A percentile compares a stretch with the other conserved stretches of the same genome.
These are phyloP conservation scores for Mycena maculata DNA, from an alignment of 768 basidiomycete genomes.

Conservation along the genomic window DNA sequence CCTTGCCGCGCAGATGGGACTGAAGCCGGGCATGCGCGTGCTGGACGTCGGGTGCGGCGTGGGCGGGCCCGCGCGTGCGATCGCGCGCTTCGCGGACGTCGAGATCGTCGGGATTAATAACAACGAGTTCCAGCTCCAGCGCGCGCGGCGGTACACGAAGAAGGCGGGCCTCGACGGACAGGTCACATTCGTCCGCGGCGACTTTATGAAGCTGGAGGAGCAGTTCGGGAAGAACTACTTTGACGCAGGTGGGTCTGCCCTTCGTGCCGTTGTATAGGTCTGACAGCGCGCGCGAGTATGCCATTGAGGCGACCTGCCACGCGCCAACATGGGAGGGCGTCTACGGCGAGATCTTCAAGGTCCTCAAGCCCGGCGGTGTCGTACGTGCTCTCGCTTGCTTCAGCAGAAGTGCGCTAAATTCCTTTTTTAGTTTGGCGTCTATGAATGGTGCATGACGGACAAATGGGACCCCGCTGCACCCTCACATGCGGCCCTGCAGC, in stretches of 20 bases:
- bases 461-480: constrained; percentile 88
- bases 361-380: constrained; percentile 95
- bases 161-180: constrained; percentile 79
- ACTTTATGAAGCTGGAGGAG: constrained; percentile 95
- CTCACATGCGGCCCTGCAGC: constrained; percentile 89
- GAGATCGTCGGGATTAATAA: constrained; percentile 92
- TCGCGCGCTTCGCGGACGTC: constrained; percentile 90
- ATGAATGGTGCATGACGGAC: constrained; percentile 99
- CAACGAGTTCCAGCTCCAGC: constrained; percentile 93
- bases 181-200: constrained; percentile 88
- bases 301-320: constrained; percentile 98
- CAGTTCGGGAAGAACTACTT: constrained; percentile 94
- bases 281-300: constrained; percentile 90
- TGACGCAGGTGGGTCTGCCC: constrained; percentile 81
- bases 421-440: constrained; percentile 87
- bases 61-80: constrained; percentile 96
- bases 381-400: constrained; percentile 59
- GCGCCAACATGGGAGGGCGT: constrained; percentile 97
- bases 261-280: neutral
- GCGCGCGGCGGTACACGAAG: constrained; percentile 87
- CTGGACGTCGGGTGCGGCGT: constrained; percentile 99
- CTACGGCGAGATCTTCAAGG: constrained; percentile 91
- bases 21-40: constrained; percentile 93
- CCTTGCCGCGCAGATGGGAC: constrained; percentile 85
- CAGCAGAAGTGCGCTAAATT: neutral